Evolutionary conservation across 306 rosid species (phyloP).

Genomic region (Trifolium subterraneum): DNA sequence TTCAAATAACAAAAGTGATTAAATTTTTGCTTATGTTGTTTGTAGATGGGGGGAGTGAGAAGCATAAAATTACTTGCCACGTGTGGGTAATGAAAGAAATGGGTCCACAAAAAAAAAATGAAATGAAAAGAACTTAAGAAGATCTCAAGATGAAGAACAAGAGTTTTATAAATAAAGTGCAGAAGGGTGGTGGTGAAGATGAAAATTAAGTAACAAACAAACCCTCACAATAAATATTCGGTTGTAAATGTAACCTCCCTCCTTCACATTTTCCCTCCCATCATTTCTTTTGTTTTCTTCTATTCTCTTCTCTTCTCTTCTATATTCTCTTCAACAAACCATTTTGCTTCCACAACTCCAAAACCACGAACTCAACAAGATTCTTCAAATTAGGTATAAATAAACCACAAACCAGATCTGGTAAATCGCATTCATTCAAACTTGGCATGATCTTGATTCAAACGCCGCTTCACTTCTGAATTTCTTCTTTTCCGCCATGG

Average conservation of each 20-base stretch:
- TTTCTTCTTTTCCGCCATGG: slow-evolving; percentile 46
- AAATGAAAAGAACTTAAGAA: background rate
- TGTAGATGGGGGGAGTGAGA: no score
- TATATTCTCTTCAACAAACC: no score
- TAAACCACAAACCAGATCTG: slow-evolving; percentile 38
- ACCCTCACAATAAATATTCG: slow-evolving; percentile 26
- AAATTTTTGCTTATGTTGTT: no score
- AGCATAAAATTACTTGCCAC: no score
- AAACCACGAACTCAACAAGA: background rate
- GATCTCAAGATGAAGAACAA: background rate
- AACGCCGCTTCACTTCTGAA: slow-evolving; percentile 35
- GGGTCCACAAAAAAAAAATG: background rate
- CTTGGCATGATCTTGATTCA: slow-evolving; percentile 32
- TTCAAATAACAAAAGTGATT: no score
- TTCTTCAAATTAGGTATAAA: slow-evolving; percentile 38
- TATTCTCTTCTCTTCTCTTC: no score
- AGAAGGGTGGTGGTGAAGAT: background rate
- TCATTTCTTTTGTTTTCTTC: slow-evolving; percentile 2
- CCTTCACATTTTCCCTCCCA: slow-evolving; percentile 40
- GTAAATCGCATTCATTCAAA: background rate
- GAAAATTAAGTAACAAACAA: background rate
- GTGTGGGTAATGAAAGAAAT: background rate
- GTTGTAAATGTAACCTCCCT: slow-evolving; percentile 19
- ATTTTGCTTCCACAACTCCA: slow-evolving; percentile 4
- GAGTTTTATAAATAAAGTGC: slow-evolving; percentile 15